Conservation (phyloP, 345 rosid species). For the Acer saccharum region DNA sequence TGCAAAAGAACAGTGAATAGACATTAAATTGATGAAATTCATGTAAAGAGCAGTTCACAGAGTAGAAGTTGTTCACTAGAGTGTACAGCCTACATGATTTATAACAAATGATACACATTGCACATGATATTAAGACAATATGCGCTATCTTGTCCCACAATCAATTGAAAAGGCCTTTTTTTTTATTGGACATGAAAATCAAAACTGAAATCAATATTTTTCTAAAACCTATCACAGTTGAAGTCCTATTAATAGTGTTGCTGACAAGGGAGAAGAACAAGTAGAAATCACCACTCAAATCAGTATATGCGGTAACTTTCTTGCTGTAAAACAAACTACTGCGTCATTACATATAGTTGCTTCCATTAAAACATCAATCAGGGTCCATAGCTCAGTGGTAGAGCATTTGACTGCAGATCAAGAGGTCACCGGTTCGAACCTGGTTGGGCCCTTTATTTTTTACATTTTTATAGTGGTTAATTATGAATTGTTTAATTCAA, state of each 20-base stretch:
- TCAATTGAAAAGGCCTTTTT: not conserved
- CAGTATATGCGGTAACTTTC: not conserved
- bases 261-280: not conserved
- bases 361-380: not conserved
- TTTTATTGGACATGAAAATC: not conserved
- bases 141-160: not conserved
- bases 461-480: not conserved
- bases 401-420: conserved; percentile 88
- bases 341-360: not conserved
- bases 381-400: conserved; percentile 91
- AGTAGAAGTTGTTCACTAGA: not conserved
- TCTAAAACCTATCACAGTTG: not conserved
- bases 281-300: not conserved
- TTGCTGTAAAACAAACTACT: not conserved
- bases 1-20: not conserved
- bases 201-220: not conserved
- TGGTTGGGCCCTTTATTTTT: conserved; percentile 43
- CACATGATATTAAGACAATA: not conserved
- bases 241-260: too few species aligned
- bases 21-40: not conserved
- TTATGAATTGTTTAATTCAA: too few species aligned
- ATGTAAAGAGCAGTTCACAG: not conserved
- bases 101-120: not conserved
- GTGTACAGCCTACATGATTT: not conserved
- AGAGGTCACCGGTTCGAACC: conserved; percentile 66